Percentiles rank a stretch among this genome's conserved stretches.
Conservation (phyloP, 2,329 filamentous ascomycete genomes). For the Colletotrichum paranaense region DNA sequence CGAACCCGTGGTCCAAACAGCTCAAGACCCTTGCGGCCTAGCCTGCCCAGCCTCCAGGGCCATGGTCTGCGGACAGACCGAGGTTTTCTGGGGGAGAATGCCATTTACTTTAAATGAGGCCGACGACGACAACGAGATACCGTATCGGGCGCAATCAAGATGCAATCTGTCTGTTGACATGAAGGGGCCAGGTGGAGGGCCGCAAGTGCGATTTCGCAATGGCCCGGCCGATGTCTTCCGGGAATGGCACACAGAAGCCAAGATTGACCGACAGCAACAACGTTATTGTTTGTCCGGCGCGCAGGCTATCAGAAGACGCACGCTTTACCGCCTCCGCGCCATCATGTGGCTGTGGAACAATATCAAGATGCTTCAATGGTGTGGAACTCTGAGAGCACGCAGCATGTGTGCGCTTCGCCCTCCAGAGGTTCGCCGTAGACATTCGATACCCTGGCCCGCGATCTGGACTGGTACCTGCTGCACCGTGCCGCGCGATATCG, state of each 20-base stretch:
- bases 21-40: neutral
- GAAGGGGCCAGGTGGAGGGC: constrained; percentile 28
- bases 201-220: neutral
- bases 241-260: neutral
- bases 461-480: constrained; percentile 25
- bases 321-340: constrained; percentile 14
- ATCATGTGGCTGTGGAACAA: constrained; percentile 29
- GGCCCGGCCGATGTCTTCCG: neutral
- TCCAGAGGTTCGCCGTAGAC: constrained; percentile 7
- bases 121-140: neutral
- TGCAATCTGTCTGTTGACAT: constrained; percentile 28
- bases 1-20: constrained; percentile 30
- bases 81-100: constrained; percentile 3
- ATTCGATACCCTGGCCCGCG: constrained; percentile 12
- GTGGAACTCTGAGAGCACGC: neutral
- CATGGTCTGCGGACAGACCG: constrained; percentile 14
- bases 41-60: constrained; percentile 4
- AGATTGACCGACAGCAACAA: neutral
- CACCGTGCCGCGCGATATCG: constrained; percentile 30
- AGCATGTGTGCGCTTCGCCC: constrained; percentile 3
- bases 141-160: constrained; percentile 22
- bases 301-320: neutral
- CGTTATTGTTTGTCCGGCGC: neutral
- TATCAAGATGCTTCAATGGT: constrained; percentile 4
- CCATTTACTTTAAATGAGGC: neutral